Evolutionary conservation across 2,329 filamentous ascomycete species (phyloP).

Genomic region (Fusarium nelsonii): DNA sequence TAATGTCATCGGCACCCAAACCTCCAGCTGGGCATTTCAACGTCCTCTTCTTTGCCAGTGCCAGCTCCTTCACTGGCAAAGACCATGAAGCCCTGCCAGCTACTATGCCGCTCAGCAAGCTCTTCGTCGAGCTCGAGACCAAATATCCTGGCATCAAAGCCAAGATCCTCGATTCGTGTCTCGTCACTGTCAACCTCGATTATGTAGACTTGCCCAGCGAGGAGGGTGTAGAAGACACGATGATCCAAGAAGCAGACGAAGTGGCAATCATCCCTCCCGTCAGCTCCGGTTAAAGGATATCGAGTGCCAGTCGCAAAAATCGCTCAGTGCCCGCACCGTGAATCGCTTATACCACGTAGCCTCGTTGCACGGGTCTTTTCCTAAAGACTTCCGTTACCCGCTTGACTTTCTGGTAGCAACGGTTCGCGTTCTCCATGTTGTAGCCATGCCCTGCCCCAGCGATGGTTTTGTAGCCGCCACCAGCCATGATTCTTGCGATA

Average conservation of each 20-base stretch:
- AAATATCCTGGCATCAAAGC: conserved; percentile 76
- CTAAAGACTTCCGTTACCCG: conserved; percentile 10
- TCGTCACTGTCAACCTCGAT: conserved; percentile 83
- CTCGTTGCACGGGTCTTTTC: conserved; percentile 2
- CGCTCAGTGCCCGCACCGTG: conserved; percentile 9
- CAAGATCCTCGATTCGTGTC: conserved; percentile 77
- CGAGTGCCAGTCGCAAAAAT: conserved; percentile 30
- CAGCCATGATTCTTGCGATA: conserved; percentile 40
- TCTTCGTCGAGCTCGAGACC: conserved; percentile 77
- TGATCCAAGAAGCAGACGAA: conserved; percentile 81
- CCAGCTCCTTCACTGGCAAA: conserved; percentile 77
- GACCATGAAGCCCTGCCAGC: conserved; percentile 74
- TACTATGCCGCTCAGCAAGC: conserved; percentile 70
- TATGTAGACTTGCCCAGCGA: conserved; percentile 77
- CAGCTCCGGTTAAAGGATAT: conserved; percentile 75
- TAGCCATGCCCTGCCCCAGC: conserved; percentile 28
- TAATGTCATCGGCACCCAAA: conserved; percentile 57
- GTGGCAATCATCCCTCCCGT: conserved; percentile 90
- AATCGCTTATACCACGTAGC: conserved; percentile 22
- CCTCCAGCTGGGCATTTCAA: conserved; percentile 76
- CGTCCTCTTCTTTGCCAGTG: conserved; percentile 85
- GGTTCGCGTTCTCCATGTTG: conserved; percentile 50
- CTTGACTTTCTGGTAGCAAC: conserved; percentile 42
- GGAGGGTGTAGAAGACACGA: conserved; percentile 54
- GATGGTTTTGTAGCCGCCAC: conserved; percentile 26